Percentiles rank a stretch among this genome's conserved stretches.
Conservation (phyloP, 805 yeast species). For the Candida wancherniae region DNA sequence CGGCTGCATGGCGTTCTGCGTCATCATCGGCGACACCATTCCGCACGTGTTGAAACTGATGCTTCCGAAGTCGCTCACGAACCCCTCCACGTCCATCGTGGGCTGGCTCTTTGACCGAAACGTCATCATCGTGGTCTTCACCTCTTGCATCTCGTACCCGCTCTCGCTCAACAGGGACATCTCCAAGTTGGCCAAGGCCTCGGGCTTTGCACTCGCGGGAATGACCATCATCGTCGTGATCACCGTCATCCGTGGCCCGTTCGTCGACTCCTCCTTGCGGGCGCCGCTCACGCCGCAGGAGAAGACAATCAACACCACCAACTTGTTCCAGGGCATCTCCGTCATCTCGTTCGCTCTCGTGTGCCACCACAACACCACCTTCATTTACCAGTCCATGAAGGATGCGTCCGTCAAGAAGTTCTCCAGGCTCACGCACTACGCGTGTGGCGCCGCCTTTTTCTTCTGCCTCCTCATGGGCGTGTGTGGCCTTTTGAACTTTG, state of each 20-base stretch:
- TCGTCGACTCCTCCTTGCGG: constrained; percentile 41
- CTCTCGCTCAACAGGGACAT: constrained; percentile 76
- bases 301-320: constrained; percentile 49
- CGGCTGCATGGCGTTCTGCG: constrained; percentile 90
- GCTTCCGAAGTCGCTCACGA: constrained; percentile 43
- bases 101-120: constrained; percentile 61
- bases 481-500: constrained; percentile 72
- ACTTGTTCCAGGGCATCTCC: constrained; percentile 84
- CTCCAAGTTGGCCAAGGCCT: constrained; percentile 79
- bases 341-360: constrained; percentile 93
- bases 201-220: constrained; percentile 78
- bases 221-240: constrained; percentile 75
- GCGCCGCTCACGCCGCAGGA: constrained; percentile 41
- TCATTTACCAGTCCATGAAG: constrained; percentile 79
- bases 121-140: constrained; percentile 63
- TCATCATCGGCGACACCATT: constrained; percentile 90
- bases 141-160: constrained; percentile 75
- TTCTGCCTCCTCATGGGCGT: constrained; percentile 76
- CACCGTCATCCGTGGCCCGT: constrained; percentile 72
- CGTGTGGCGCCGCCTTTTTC: constrained; percentile 74
- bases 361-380: constrained; percentile 91
- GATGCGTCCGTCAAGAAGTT: constrained; percentile 75
- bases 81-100: constrained; percentile 24
- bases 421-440: constrained; percentile 72
- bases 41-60: constrained; percentile 80